Percentiles rank a stretch among this genome's conserved stretches.
These are phyloP conservation scores for Fremontodendron californicum DNA, from an alignment of 345 rosid genomes.

Conservation along the genomic window DNA sequence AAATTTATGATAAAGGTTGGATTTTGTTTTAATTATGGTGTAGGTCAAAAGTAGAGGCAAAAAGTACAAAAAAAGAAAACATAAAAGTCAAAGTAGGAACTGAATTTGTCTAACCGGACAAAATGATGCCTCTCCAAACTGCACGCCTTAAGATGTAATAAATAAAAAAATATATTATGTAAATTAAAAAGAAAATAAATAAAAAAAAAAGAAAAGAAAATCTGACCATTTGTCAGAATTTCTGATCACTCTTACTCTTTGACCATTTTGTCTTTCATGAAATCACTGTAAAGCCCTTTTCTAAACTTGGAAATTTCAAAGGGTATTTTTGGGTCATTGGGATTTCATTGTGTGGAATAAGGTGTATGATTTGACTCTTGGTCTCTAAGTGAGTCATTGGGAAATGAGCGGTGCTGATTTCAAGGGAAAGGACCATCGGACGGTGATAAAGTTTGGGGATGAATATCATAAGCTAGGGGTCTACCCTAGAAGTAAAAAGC, in stretches of 20 bases:
- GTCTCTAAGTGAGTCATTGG: slow-evolving; percentile 6
- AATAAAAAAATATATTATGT: neutral
- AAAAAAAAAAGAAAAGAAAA: neutral
- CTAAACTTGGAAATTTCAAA: neutral
- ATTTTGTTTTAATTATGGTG: neutral
- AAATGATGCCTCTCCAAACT: slow-evolving; percentile 31
- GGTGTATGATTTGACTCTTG: neutral
- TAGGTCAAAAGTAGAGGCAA: slow-evolving; percentile 29
- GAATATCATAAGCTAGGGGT: neutral
- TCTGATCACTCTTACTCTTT: slow-evolving; percentile 12
- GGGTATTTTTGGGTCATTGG: neutral
- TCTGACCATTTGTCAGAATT: slow-evolving; percentile 14
- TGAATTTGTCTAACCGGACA: slow-evolving; percentile 33
- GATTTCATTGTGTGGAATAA: neutral
- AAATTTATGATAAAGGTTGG: neutral
- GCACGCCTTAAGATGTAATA: slow-evolving; percentile 34
- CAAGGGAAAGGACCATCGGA: slow-evolving; percentile 19
- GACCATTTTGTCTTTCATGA: slow-evolving; percentile 18
- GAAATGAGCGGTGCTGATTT: slow-evolving; percentile 32
- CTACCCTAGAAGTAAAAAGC: neutral
- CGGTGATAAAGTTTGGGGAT: slow-evolving; percentile 16
- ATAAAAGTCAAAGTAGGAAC: slow-evolving; percentile 31
- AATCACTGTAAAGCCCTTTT: slow-evolving; percentile 14
- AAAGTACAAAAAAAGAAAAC: neutral
- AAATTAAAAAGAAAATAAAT: too few relatives aligned